Evolutionary conservation across 306 rosid species (phyloP).

Genomic region (Gastrolobium villosum): DNA sequence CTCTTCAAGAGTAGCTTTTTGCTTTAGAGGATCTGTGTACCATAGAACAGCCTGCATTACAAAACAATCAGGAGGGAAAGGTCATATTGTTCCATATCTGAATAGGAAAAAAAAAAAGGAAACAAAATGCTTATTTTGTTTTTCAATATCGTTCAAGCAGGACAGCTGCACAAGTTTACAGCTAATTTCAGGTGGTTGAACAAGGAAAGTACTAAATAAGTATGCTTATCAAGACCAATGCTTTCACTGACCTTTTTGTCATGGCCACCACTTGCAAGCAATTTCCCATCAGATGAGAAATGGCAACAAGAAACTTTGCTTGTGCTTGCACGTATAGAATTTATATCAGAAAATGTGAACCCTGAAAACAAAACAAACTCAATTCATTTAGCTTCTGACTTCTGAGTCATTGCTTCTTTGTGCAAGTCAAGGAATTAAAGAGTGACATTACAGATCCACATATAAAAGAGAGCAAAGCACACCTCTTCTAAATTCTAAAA

Average conservation of each 20-base stretch:
- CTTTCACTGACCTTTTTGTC: conserved; percentile 82
- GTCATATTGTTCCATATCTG: conserved; percentile 32
- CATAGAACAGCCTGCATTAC: conserved; percentile 88
- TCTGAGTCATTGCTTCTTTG: conserved; percentile 18
- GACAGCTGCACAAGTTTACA: conserved; percentile 8
- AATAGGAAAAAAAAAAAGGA: conserved; percentile 33
- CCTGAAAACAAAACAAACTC: conserved; percentile 64
- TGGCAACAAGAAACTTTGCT: conserved; percentile 92
- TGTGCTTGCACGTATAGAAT: conserved; percentile 77
- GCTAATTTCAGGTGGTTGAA: conserved; percentile 34
- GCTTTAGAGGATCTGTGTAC: conserved; percentile 83
- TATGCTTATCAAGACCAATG: conserved; percentile 21
- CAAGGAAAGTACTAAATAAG: conserved; percentile 19
- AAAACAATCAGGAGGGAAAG: conserved; percentile 25
- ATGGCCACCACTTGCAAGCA: conserved; percentile 97
- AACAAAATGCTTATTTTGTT: conserved; percentile 6
- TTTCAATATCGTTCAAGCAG: conserved; percentile 31
- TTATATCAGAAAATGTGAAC: conserved; percentile 80
- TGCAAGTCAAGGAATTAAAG: conserved; percentile 36
- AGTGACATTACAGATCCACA: conserved; percentile 31
- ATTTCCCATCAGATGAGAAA: conserved; percentile 97
- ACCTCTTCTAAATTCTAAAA: conserved; percentile 15
- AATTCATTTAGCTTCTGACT: conserved; percentile 13
- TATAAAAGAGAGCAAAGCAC: conserved; percentile 25
- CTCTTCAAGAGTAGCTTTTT: conserved; percentile 82